phyloP scores from a whole-genome alignment of 2,329 filamentous ascomycete genomes.

The Graphiopsis chlorocephala region DNA sequence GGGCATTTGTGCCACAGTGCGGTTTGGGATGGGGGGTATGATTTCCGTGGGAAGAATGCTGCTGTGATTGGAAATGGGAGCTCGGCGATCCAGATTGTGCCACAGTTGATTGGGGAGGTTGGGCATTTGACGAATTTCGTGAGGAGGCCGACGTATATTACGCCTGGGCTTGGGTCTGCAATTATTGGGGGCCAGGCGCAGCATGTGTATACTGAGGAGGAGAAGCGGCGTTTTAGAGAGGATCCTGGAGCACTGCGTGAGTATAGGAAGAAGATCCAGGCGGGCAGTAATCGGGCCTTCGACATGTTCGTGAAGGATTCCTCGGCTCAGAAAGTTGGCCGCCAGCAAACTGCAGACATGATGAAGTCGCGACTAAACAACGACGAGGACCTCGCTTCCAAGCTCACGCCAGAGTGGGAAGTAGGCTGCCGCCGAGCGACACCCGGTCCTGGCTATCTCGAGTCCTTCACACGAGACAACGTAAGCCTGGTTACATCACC shows the following conservation, averaged over 20 bases:
- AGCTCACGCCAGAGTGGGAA: constrained; percentile 62
- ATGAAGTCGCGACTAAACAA: constrained; percentile 55
- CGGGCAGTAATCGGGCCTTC: constrained; percentile 27
- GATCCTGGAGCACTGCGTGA: constrained; percentile 34
- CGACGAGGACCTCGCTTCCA: constrained; percentile 55
- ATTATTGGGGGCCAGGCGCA: constrained; percentile 31
- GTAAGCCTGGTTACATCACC: constrained; percentile 28
- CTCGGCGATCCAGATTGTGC: constrained; percentile 42
- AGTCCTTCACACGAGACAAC: constrained; percentile 35
- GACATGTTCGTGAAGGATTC: constrained; percentile 54
- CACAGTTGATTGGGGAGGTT: constrained; percentile 34
- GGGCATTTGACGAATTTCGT: constrained; percentile 34
- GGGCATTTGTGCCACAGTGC: constrained; percentile 38
- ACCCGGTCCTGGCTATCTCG: constrained; percentile 41
- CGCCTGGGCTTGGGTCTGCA: constrained; percentile 27
- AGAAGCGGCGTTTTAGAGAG: constrained; percentile 32
- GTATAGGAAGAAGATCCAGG: constrained; percentile 38
- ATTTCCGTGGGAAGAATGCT: constrained; percentile 32
- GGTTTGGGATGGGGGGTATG: constrained; percentile 31
- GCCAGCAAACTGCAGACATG: constrained; percentile 24
- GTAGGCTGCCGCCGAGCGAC: constrained; percentile 65
- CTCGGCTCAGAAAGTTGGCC: constrained; percentile 31
- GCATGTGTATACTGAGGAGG: constrained; percentile 31
- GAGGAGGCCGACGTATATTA: constrained; percentile 35
- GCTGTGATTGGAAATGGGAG: constrained; percentile 36